Conservation (phyloP, 108 stramenopile species). For the Seminavis robusta region DNA sequence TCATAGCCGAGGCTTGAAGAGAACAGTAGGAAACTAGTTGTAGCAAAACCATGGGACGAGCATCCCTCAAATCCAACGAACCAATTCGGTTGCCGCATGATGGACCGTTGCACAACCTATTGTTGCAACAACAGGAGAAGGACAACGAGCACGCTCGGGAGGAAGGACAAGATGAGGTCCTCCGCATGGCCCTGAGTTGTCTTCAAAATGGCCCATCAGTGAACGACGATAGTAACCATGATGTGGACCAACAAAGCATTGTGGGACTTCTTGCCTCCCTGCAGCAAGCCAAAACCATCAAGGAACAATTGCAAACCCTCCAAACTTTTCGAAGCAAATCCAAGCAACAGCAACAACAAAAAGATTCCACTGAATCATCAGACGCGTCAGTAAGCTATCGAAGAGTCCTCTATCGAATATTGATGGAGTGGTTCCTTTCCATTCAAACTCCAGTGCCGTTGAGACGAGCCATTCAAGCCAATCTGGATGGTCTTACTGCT, state of each 20-base stretch:
- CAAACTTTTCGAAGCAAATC: slow-evolving; percentile 18
- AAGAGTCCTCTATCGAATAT: slow-evolving; percentile 34
- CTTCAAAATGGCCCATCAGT: not conserved
- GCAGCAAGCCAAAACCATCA: slow-evolving; percentile 1
- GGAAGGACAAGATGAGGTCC: not conserved
- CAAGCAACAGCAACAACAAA: not conserved
- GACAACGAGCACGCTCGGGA: not conserved
- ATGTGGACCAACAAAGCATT: not conserved
- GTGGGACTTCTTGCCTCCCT: not conserved
- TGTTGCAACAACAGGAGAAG: not conserved
- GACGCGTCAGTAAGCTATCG: not conserved
- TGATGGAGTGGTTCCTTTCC: slow-evolving; percentile 51
- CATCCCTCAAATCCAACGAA: slow-evolving; percentile 10
- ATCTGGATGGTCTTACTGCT: slow-evolving; percentile 20
- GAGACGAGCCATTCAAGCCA: slow-evolving; percentile 39
- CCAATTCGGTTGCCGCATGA: slow-evolving; percentile 38
- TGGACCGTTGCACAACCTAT: slow-evolving; percentile 22
- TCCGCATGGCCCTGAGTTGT: not conserved
- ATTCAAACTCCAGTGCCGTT: slow-evolving; percentile 33
- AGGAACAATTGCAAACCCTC: slow-evolving; percentile 23
- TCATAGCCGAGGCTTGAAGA: too few species aligned
- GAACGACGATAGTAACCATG: not conserved
- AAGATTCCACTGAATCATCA: not conserved
- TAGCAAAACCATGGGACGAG: too few species aligned
- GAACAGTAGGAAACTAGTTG: too few species aligned